phyloP scores from a whole-genome alignment of 2,329 filamentous ascomycete genomes.

The Diatrype stigma region DNA sequence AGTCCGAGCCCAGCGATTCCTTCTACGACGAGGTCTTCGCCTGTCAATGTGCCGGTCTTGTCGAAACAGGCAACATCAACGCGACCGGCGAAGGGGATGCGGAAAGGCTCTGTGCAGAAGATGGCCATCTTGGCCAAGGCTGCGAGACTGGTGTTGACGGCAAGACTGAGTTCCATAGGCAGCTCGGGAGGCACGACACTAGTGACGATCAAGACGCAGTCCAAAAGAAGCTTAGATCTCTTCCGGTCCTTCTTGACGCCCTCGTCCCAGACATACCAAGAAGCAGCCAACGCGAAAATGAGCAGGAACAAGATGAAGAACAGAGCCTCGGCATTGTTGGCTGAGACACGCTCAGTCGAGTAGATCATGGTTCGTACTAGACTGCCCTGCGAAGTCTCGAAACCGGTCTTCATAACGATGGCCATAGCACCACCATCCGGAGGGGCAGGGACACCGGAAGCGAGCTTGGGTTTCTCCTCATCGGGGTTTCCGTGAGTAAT shows the following conservation, averaged over 20 bases:
- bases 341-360: conserved; percentile 97
- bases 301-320: conserved; percentile 96
- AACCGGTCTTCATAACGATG: conserved; percentile 93
- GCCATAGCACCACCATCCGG: conserved; percentile 94
- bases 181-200: conserved; percentile 98
- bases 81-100: conserved; percentile 92
- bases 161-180: conserved; percentile 95
- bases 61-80: conserved; percentile 98
- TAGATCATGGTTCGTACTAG: conserved; percentile 99
- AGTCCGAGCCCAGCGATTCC: conserved; percentile 88
- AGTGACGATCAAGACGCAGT: conserved; percentile 96
- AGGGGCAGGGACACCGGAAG: conserved; percentile 74
- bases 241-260: conserved; percentile 93
- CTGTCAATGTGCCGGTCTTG: conserved; percentile 95
- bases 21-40: conserved; percentile 94
- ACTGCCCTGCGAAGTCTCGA: conserved; percentile 97
- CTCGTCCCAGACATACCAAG: conserved; percentile 98
- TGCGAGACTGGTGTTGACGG: conserved; percentile 95
- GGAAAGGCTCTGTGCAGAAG: conserved; percentile 98
- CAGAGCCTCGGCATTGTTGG: conserved; percentile 94
- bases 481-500: conserved; percentile 81
- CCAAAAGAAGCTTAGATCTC: conserved; percentile 91
- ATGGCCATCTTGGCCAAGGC: conserved; percentile 94
- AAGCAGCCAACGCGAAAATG: conserved; percentile 92
- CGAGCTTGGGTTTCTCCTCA: conserved; percentile 66